A percentile compares a stretch with the other conserved stretches of the same genome.
phyloP scores from a whole-genome alignment of 2,329 filamentous ascomycete species.

The Aspergillus arachidicola region DNA sequence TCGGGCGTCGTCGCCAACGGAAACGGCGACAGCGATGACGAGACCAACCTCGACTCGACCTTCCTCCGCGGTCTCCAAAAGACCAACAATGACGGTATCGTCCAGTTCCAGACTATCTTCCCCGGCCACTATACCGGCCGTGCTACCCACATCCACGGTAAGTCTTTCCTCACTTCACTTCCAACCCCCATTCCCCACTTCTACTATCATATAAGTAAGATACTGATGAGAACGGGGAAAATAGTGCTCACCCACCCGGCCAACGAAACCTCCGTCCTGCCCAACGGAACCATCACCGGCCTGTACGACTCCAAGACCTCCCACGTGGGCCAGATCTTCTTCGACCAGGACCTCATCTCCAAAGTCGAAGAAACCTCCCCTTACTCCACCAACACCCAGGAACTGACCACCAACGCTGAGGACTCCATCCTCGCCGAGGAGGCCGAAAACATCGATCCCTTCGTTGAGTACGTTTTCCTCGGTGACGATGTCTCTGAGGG shows the following conservation, averaged over 20 bases:
- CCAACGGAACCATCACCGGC: conserved; percentile 56
- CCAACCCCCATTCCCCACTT: not conserved
- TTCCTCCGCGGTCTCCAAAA: conserved; percentile 50
- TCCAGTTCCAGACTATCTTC: conserved; percentile 47
- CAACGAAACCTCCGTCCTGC: conserved; percentile 38
- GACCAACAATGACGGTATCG: conserved; percentile 46
- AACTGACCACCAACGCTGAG: conserved; percentile 53
- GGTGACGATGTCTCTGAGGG: conserved; percentile 57
- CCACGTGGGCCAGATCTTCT: conserved; percentile 67
- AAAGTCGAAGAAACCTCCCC: conserved; percentile 53
- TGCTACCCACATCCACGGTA: conserved; percentile 40
- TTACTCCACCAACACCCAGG: conserved; percentile 52
- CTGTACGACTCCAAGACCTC: conserved; percentile 48
- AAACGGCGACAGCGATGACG: conserved; percentile 42
- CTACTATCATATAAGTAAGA: too few relatives aligned
- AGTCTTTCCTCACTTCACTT: not conserved
- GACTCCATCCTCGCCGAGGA: conserved; percentile 55
- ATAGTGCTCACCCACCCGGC: conserved; percentile 30
- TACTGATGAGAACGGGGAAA: too few relatives aligned
- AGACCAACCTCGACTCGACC: conserved; percentile 44
- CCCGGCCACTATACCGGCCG: conserved; percentile 51
- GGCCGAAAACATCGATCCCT: conserved; percentile 57
- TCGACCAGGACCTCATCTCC: conserved; percentile 60
- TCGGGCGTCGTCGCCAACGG: conserved; percentile 40
- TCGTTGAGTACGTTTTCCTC: conserved; percentile 60